Conservation (phyloP, 1,284 basidiomycete species). For the Amylostereum areolatum region DNA sequence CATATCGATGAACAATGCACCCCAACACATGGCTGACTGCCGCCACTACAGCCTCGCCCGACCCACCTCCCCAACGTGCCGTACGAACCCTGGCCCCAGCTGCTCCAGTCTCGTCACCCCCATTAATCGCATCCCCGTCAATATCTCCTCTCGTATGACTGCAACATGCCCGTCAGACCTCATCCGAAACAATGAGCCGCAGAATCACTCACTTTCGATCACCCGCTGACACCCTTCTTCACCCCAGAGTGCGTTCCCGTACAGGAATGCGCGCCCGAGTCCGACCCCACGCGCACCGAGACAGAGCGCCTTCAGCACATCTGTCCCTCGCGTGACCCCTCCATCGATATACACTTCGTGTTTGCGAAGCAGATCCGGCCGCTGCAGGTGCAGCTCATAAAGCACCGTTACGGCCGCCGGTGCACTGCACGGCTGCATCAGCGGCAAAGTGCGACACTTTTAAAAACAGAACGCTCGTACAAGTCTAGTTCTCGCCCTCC, state of each 20-base stretch:
- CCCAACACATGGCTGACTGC: not conserved
- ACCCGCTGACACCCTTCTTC: constrained; percentile 37
- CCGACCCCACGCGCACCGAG: constrained; percentile 62
- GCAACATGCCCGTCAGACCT: not conserved
- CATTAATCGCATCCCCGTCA: constrained; percentile 46
- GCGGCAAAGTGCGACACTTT: not conserved
- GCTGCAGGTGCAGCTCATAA: constrained; percentile 35
- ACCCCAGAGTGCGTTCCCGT: constrained; percentile 63
- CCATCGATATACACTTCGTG: constrained; percentile 71
- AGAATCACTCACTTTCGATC: constrained; percentile 18
- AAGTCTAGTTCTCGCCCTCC: constrained; percentile 62
- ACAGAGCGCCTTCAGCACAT: constrained; percentile 69
- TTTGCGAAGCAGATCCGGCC: constrained; percentile 35
- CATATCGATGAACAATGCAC: too few species aligned
- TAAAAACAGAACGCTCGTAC: constrained; percentile 7
- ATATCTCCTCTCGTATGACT: constrained; percentile 34
- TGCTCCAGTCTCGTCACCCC: constrained; percentile 43
- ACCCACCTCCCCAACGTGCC: constrained; percentile 13
- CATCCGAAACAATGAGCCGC: not conserved
- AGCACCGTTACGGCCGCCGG: constrained; percentile 28
- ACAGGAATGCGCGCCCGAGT: constrained; percentile 54
- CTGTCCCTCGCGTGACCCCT: constrained; percentile 62
- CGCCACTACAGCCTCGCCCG: constrained; percentile 7
- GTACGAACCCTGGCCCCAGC: constrained; percentile 45
- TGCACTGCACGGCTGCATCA: constrained; percentile 7